These are phyloP conservation scores for Penicillium simplicissimum DNA, from an alignment of 495 filamentous ascomycete genomes.

Conservation along the genomic window DNA sequence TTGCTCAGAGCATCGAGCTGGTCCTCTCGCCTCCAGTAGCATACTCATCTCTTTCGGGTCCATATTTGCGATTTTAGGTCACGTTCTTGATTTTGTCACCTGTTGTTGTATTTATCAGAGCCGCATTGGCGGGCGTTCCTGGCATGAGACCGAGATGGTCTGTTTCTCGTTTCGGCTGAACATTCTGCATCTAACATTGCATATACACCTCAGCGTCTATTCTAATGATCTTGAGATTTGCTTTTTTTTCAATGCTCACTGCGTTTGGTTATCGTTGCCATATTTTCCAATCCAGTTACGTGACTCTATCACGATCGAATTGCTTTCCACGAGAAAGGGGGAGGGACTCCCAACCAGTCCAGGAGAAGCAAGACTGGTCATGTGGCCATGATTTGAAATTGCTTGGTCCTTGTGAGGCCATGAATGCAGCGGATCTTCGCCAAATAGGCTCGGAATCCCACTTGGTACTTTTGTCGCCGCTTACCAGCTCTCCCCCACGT, in stretches of 20 bases:
- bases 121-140: conserved; percentile 7
- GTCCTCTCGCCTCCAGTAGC: not conserved
- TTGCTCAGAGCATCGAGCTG: not conserved
- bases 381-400: not conserved
- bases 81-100: not conserved
- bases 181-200: conserved; percentile 2
- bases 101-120: not conserved
- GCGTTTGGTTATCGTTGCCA: not conserved
- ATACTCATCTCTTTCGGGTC: not conserved
- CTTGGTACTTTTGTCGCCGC: not conserved
- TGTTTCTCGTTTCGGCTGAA: not conserved
- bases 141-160: not conserved
- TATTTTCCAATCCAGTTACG: not conserved
- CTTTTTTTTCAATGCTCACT: not conserved
- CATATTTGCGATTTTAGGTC: not conserved
- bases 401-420: not conserved
- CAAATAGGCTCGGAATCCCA: no score
- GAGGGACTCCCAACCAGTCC: not conserved
- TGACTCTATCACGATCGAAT: no score
- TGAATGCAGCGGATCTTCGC: not conserved
- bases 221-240: not conserved
- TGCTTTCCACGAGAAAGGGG: not conserved
- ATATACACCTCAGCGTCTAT: not conserved
- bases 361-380: conserved; percentile 3
- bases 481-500: not conserved